Evolutionary conservation across 345 rosid genomes (phyloP), one percentile per base, ranked within the genome.

Genomic region (Carallia brachiata): DNA sequence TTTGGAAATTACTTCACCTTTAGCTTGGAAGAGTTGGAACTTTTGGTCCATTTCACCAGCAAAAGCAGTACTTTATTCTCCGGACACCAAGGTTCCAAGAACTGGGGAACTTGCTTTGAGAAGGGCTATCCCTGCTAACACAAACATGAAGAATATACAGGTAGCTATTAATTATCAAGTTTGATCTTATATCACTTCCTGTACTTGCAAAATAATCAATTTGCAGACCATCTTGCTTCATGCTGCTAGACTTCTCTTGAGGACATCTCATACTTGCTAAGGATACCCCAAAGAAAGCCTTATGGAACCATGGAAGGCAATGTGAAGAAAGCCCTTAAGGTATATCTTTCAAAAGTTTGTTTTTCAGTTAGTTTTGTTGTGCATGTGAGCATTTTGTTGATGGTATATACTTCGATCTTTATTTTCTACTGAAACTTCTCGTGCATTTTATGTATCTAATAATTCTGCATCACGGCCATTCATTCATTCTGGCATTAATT

Each of bases 271-370:
- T 91, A 88, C 74, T 84, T 94, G 86, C 81, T 91, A 15, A 90
- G 96, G 73, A 94, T 94, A 78, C 97, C 98, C 7, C 98, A 94
- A 67, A 86, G 98, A 73, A 94, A 94, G 79, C 97, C 98, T 71
- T 94, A 88, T 27, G 93, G 97, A 83, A 89, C 96, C 36, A 94
- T 90, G 98, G 97, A 90, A 86, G 85, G 89, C 63, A 91, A 91
- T 78, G 98, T 90, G 52, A 91, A 91, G 83, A 94, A 91, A 83
- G 96, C 98, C 37, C 81, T 91, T 2, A 88, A 90, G 93, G 97
- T 86, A 70, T 56, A 36, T 23, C n/a, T n/a, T n/a, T n/a, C n/a
- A n/a, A n/a, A n/a, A 36, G 10, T 54, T 47, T 19, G 36, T 36
- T 39, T 36, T 8, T 62, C 3, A 40, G 39, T 70, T 19, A 23